Evolutionary conservation across 2,329 filamentous ascomycete genomes (phyloP), one percentile per base, ranked within the genome.

Genomic region (Leptographium radiaticola): DNA sequence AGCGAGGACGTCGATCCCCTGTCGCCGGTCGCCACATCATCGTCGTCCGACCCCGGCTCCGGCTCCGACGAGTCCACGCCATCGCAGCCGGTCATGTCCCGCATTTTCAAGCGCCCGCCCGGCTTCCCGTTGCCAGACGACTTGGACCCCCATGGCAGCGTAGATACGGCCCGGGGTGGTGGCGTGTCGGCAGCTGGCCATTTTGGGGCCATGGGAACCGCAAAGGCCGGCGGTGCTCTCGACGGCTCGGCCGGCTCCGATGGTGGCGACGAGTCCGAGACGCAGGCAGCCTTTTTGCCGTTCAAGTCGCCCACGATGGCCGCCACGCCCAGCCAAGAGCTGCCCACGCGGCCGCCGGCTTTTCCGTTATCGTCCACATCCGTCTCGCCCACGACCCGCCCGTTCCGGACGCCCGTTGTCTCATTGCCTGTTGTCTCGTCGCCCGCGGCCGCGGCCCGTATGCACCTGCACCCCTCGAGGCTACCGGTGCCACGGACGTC

Each of bases 31-130:
- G 66, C 68, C 0, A 63, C 63, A 20, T 72, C 75, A 33, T 73
- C 66, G 6, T 66, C 55, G 6, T 53, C 52, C 5, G 54, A 42
- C 9, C 44, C 63, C 12, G 30, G 8, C 9, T 51, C 48, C 16
- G 54, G 40, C 18, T 44, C 63, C 4, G 31, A n/a, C 2, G 49
- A 44, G 9, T 63, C 64, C 1, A 62, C 59, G 0, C 65, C 71
- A 33, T 79, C 75, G 1, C 73, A 71, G 57, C 75, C 76, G 0
- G 77, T 74, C 4, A 75, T 81, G 61, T 81, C 77, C 15, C 72
- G 78, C 54, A 80, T 81, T 58, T 80, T 81, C 61, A 75, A 76
- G 25, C 75, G 79, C 2, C 79, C 79, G 4, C 78, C 79, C 12
- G 71, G 76, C 20, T 79, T 75, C 18, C 44, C 36, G 3, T 34